Evolutionary conservation across 495 filamentous ascomycete species (phyloP), one percentile per base, ranked within the genome.

Genomic region (Acidomyces sp.): DNA sequence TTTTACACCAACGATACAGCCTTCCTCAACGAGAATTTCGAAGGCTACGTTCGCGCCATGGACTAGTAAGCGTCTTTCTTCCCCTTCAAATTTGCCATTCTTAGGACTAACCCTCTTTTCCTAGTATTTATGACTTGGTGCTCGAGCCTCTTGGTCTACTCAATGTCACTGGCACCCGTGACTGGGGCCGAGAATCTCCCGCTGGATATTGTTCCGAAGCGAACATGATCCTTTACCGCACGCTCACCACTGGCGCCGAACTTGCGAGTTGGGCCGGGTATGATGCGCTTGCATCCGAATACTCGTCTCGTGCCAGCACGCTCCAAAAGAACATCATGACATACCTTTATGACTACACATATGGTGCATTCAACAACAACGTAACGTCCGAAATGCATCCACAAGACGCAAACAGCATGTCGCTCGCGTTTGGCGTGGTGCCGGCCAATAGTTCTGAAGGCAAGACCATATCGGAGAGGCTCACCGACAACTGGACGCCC

Each of bases 321-420:
- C 34, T 49, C 2, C 27, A 35, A n/a, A 19, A 27, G 26, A 41
- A 40, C 37, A 42, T 52, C 24, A 43, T 42, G 10, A 61, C 58
- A 3, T 53, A 68, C 45, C 70, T 68, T 41, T 77, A 65, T 59
- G 67, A 75, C 37, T 43, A 58, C n/a, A 30, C 41, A 3, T 64
- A 60, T 39, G 68, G 70, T 9, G 70, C 71, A 17, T 78, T 76
- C 56, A 39, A 49, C n/a, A 42, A 48, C 37, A 42, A 48, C 41
- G 42, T 40, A n/a, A 33, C 27, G 24, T 40, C 40, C 5, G 42
- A 35, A 2, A 16, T 55, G 11, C 41, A 55, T 28, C 52, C 52
- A 15, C 46, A 55, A 41, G 52, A 55, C 29, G 52, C 44, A 15
- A 55, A 55, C 37, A 48, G 47, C 28, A 47, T 59, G 49, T 30